A percentile compares a stretch with the other conserved stretches of the same genome.
phyloP scores from a whole-genome alignment of 768 basidiomycete species.

The Pulveroboletus sp. region DNA sequence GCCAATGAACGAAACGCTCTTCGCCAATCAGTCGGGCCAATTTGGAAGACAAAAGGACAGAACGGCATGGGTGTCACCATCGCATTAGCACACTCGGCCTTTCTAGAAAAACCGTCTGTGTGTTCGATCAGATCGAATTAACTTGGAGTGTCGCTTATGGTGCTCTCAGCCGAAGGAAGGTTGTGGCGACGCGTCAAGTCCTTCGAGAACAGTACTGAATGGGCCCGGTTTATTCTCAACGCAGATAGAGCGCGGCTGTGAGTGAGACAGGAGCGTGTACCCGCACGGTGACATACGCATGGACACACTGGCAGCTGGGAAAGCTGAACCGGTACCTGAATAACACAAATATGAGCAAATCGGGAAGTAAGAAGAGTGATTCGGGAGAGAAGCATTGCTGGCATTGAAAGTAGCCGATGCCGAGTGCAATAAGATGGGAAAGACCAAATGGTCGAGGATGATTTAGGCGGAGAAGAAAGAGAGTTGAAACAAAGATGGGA shows the following conservation, averaged over 20 bases:
- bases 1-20: too few relatives aligned
- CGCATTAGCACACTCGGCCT: neutral
- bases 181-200: neutral
- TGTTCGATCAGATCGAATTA: neutral
- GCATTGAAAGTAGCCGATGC: neutral
- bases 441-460: neutral
- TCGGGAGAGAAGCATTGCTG: neutral
- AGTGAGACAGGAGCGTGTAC: neutral
- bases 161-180: neutral
- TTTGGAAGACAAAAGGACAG: too few relatives aligned
- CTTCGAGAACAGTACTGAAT: neutral
- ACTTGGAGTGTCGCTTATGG: neutral
- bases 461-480: constrained; percentile 4
- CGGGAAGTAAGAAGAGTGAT: neutral
- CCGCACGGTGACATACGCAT: neutral
- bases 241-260: neutral
- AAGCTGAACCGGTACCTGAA: constrained; percentile 15
- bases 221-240: neutral
- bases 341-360: constrained; percentile 12
- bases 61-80: too few relatives aligned
- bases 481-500: neutral
- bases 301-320: neutral
- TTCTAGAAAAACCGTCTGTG: neutral
- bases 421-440: constrained; percentile 1
- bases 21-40: too few relatives aligned